Base-by-base conservation (phyloP, 129 eudicot genomes). In the Lactuca sativa region DNA sequence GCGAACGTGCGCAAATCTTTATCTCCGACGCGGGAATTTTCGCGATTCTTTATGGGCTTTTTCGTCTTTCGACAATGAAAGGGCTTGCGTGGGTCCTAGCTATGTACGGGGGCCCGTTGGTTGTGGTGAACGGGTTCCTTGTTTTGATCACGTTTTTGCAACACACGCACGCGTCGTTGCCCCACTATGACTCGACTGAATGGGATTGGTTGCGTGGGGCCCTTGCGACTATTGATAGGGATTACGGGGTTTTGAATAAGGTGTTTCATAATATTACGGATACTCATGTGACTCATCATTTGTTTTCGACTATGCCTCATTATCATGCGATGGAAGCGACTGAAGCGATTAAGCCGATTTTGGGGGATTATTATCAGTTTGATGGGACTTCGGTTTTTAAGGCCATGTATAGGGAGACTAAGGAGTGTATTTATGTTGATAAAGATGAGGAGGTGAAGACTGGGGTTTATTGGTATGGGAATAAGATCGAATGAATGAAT, bases 121-220 rank as follows among this genome's bases (percentile, higher is more conserved):
- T 85, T 0, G 73, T 85, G 0, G 91, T 85, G 3, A 85, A 85
- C 34, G 91, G 82, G 15, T 85, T 79, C 56, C 72, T 85, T 1
- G 91, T 85, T 10, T 56, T 85, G 53, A 85, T 85, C 73, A 85
- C 91, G 8, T 85, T 76, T 51, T 65, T 85, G 55, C 91, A 85
- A 52, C 91, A 85, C 78, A 85, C 91, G 4, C 91, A 85, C 79
- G 83, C 85, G 21, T 73, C 91, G 10, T 21, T 85, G 25, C 91
- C 91, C 25, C 91, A 85, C 66, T 85, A 85, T 9, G 91, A 85
- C 72, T 79, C 87, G 0, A 69, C 87, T 11, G 91, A 85, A 73
- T 85, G 91, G 91, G 91, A 85, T 67, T 85, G 91, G 91, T 17
- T 85, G 18, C 74, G 91, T 30, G 91, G 91, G 18, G 91, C 91